A percentile compares a stretch with the other conserved stretches of the same genome.
These are phyloP conservation scores for Cicer bijugum DNA, from an alignment of 306 rosid genomes.

Conservation along the genomic window DNA sequence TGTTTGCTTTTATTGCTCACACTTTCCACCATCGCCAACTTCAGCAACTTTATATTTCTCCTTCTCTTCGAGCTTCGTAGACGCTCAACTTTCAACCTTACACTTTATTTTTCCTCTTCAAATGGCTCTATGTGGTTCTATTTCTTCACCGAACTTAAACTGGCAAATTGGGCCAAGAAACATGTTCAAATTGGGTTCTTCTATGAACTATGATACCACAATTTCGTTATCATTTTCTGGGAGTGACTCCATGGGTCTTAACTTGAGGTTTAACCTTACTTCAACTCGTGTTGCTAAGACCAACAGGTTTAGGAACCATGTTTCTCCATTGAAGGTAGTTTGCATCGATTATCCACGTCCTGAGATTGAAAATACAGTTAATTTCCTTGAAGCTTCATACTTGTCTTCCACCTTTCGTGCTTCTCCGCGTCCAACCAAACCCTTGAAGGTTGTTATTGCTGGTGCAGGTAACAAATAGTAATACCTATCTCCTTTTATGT, in stretches of 20 bases:
- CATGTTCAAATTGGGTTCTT: constrained; percentile 42
- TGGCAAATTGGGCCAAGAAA: constrained; percentile 44
- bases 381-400: constrained; percentile 81
- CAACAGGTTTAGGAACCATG: constrained; percentile 47
- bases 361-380: constrained; percentile 71
- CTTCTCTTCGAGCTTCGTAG: background rate
- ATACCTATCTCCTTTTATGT: constrained; percentile 2
- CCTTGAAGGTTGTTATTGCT: constrained; percentile 78
- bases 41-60: background rate
- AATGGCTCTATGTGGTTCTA: constrained; percentile 68
- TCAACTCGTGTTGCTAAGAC: constrained; percentile 42
- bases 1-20: background rate
- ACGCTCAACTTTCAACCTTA: no score
- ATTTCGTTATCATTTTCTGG: constrained; percentile 58
- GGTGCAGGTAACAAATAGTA: constrained; percentile 75
- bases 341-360: constrained; percentile 93
- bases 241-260: constrained; percentile 58
- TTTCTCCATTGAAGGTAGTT: constrained; percentile 63
- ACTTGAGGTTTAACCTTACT: constrained; percentile 46
- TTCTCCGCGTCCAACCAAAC: constrained; percentile 71
- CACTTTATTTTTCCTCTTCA: background rate
- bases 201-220: constrained; percentile 36
- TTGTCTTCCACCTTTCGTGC: constrained; percentile 79
- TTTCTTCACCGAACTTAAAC: constrained; percentile 63
- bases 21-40: background rate